Base-by-base conservation (phyloP, 2,329 filamentous ascomycete genomes). In the Kalaharituber pfeilii region DNA sequence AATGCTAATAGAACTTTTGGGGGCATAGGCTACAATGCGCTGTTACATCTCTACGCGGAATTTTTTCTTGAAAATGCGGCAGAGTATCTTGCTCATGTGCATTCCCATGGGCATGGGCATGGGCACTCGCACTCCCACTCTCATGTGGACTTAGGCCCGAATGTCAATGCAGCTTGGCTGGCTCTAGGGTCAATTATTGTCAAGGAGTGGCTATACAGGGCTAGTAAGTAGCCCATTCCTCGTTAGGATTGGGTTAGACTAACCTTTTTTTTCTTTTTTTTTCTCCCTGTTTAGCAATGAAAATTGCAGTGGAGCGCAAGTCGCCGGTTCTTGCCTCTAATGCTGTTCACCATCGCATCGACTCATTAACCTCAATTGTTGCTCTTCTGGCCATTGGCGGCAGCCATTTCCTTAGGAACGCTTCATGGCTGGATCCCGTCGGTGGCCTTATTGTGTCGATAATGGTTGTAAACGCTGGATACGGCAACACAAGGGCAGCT, bases 171-270 rank as follows among this genome's bases (percentile, higher is more conserved):
- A 22, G 89, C 86, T 6, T 98, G 91, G 91, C 72, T 98, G 56
- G 89, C 91, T 30, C 83, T 79, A 39, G 89, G 86, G 20, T 94
- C 86, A 1, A 91, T 98, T 55, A 69, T 86, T 25, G 73, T 96
- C 64, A 98, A 98, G 70, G 91, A 98, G 69, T 98, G 88, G 86
- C 73, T 98, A 25, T 98, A 96, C 67, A 82, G 84, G 72, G 86
- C 89, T 60, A 98, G 89, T 91, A 79, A 74, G 84, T 78, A 39
- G n/a, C 9, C 49, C 30, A 26, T n/a, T 4, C 11, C n/a, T 22
- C 42, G 25, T 6, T n/a, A n/a, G n/a, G n/a, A n/a, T n/a, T n/a
- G n/a, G n/a, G n/a, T n/a, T n/a, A n/a, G n/a, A n/a, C n/a, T n/a
- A 69, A 56, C n/a, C 42, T 52, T 50, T 25, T 26, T 42, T 29